These are phyloP conservation scores for Boletus tomentosulus DNA, from an alignment of 768 basidiomycete genomes.

Conservation along the genomic window DNA sequence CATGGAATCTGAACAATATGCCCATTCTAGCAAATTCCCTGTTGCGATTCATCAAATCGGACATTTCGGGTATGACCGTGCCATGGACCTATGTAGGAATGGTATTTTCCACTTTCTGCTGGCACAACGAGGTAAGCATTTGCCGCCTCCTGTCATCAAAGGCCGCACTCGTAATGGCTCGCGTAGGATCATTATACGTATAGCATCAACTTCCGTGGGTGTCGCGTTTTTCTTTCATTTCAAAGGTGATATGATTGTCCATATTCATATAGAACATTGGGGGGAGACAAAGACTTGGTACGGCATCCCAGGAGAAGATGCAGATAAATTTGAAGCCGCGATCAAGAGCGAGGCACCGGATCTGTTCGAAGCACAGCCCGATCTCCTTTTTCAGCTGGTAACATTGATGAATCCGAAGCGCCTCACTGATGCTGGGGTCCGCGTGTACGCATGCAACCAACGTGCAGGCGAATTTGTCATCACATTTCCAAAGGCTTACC, in stretches of 20 bases:
- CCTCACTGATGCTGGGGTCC: slow-evolving; percentile 82
- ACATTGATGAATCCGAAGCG: slow-evolving; percentile 95
- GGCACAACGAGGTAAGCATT: slow-evolving; percentile 89
- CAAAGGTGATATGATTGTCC: slow-evolving; percentile 24
- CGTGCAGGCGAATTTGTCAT: slow-evolving; percentile 96
- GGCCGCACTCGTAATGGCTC: slow-evolving; percentile 20
- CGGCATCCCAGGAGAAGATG: slow-evolving; percentile 92
- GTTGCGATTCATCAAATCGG: slow-evolving; percentile 94
- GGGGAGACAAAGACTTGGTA: slow-evolving; percentile 99
- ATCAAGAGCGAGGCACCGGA: slow-evolving; percentile 95
- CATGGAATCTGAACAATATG: slow-evolving; percentile 98
- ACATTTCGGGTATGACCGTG: slow-evolving; percentile 99
- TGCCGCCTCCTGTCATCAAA: slow-evolving; percentile 13
- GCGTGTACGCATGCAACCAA: slow-evolving; percentile 93
- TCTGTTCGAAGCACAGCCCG: slow-evolving; percentile 95
- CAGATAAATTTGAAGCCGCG: slow-evolving; percentile 93
- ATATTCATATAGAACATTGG: slow-evolving; percentile 77
- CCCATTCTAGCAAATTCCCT: slow-evolving; percentile 91
- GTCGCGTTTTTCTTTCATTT: slow-evolving; percentile 14
- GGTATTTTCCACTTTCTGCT: slow-evolving; percentile 98
- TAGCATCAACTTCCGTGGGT: slow-evolving; percentile 88
- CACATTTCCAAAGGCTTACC: slow-evolving; percentile 96
- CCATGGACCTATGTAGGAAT: slow-evolving; percentile 99
- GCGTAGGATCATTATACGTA: slow-evolving; percentile 94
- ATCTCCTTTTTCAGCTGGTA: slow-evolving; percentile 94